phyloP scores from a whole-genome alignment of 768 basidiomycete genomes.

The Hortiboletus campestris region DNA sequence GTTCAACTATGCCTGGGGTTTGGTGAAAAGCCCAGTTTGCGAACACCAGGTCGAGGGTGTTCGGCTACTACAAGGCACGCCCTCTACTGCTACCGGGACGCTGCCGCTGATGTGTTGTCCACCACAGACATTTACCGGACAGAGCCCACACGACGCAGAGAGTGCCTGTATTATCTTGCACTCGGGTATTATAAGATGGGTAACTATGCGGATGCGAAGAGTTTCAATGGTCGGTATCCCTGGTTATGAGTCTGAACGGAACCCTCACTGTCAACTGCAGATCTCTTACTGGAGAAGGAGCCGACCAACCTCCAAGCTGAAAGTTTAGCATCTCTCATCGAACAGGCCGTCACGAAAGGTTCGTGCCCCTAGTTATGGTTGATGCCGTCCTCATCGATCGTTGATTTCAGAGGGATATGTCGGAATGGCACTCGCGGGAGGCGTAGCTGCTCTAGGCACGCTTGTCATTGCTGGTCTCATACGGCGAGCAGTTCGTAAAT shows the following conservation, averaged over 20 bases:
- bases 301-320: conserved; percentile 92
- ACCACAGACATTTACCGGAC: conserved; percentile 82
- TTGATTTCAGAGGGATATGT: conserved; percentile 84
- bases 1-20: conserved; percentile 97
- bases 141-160: conserved; percentile 83
- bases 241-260: neutral
- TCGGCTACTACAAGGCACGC: conserved; percentile 78
- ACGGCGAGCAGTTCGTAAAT: conserved; percentile 73
- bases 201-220: conserved; percentile 88
- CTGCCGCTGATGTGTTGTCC: conserved; percentile 8
- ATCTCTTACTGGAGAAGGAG: conserved; percentile 84
- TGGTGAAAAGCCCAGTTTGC: conserved; percentile 84
- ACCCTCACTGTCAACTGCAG: conserved; percentile 39
- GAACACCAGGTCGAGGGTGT: conserved; percentile 94
- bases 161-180: conserved; percentile 95
- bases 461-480: conserved; percentile 71
- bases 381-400: neutral
- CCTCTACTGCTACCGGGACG: neutral
- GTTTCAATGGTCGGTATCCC: conserved; percentile 77
- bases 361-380: conserved; percentile 17
- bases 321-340: conserved; percentile 82
- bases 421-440: conserved; percentile 94
- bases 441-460: conserved; percentile 82
- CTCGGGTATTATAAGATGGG: conserved; percentile 96
- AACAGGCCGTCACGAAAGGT: conserved; percentile 83